phyloP scores from a whole-genome alignment of 2,329 filamentous ascomycete species.

The Hyphodiscus sp. region DNA sequence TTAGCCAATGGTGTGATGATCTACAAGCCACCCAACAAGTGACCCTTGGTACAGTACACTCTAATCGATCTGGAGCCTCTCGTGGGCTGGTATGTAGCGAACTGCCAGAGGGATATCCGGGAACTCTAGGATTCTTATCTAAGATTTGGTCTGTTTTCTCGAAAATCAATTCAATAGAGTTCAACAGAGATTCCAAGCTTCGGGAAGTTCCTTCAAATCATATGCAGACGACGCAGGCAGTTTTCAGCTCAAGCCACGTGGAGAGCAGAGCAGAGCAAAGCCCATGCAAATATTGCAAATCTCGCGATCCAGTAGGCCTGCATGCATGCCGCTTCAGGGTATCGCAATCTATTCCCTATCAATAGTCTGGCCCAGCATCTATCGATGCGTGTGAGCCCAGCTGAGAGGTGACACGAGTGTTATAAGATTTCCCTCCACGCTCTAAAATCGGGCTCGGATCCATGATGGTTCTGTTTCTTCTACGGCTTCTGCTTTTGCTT shows the following conservation, averaged over 20 bases:
- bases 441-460: not conserved
- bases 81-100: no score
- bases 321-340: constrained; percentile 1
- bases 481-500: not conserved
- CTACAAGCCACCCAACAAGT: not conserved
- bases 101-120: no score
- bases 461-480: not conserved
- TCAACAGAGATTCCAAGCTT: not conserved
- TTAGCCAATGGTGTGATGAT: not conserved
- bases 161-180: no score
- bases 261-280: not conserved
- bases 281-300: not conserved
- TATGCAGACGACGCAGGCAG: not conserved
- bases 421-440: constrained; percentile 8
- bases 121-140: no score
- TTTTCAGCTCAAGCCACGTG: constrained; percentile 6
- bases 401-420: constrained; percentile 7
- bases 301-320: not conserved
- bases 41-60: no score
- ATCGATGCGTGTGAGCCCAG: not conserved
- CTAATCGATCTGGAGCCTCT: not conserved
- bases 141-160: no score
- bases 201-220: constrained; percentile 1
- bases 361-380: not conserved
- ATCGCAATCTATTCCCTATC: constrained; percentile 4